Evolutionary conservation across 2,329 filamentous ascomycete species (phyloP).

Genomic region (Sphaceloma murrayae): DNA sequence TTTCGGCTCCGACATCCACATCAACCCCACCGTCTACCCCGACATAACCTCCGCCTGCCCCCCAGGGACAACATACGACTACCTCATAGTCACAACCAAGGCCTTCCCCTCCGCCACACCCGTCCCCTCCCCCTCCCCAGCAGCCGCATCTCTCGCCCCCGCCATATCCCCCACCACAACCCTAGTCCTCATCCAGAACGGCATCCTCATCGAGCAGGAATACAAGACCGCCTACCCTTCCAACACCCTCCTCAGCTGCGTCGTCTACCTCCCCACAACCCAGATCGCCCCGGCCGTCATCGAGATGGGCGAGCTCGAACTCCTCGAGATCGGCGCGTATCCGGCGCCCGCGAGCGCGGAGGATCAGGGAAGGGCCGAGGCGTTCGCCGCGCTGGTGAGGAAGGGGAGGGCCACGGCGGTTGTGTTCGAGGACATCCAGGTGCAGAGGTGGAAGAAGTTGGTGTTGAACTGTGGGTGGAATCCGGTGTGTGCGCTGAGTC

Average conservation of each 20-base stretch:
- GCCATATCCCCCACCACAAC: constrained; percentile 38
- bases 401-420: constrained; percentile 39
- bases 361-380: constrained; percentile 23
- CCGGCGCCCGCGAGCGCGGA: constrained; percentile 21
- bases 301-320: constrained; percentile 38
- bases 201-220: constrained; percentile 50
- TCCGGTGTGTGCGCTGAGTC: constrained; percentile 48
- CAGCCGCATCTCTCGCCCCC: constrained; percentile 30
- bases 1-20: constrained; percentile 29
- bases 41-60: constrained; percentile 30
- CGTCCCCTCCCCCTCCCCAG: constrained; percentile 20
- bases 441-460: constrained; percentile 51
- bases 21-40: constrained; percentile 30
- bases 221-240: constrained; percentile 41
- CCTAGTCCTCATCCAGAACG: constrained; percentile 54
- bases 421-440: constrained; percentile 47
- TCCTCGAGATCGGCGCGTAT: constrained; percentile 38
- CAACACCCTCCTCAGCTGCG: constrained; percentile 47
- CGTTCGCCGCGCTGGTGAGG: constrained; percentile 34
- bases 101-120: constrained; percentile 30
- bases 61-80: constrained; percentile 33
- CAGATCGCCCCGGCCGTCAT: constrained; percentile 43
- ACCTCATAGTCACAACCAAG: constrained; percentile 41
- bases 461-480: constrained; percentile 55
- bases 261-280: constrained; percentile 46